Evolutionary conservation across 495 filamentous ascomycete genomes (phyloP).

Genomic region (Hypoxylon intermedium): DNA sequence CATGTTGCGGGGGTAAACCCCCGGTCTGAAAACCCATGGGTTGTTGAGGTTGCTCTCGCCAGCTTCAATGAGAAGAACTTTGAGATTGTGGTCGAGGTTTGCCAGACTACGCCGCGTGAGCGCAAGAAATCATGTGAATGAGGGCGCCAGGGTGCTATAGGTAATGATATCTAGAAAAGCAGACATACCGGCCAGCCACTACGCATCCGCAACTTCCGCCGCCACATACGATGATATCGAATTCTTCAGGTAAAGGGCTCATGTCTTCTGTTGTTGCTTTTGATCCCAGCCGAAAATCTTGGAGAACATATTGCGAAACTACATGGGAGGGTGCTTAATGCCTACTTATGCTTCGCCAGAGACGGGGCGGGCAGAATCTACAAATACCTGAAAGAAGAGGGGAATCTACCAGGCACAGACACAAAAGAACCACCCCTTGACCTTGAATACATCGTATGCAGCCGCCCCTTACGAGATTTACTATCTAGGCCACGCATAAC

Average conservation of each 20-base stretch:
- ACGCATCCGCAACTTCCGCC: conserved; percentile 77
- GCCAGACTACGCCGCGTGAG: conserved; percentile 62
- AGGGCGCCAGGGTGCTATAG: no score
- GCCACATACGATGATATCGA: conserved; percentile 85
- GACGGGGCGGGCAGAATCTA: conserved; percentile 11
- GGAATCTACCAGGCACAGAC: conserved; percentile 20
- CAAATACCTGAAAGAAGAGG: conserved; percentile 35
- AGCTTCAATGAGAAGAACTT: conserved; percentile 78
- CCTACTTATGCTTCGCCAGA: conserved; percentile 38
- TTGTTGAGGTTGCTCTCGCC: conserved; percentile 85
- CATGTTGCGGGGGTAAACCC: conserved; percentile 82
- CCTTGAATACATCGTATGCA: conserved; percentile 5
- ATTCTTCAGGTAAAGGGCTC: conserved; percentile 67
- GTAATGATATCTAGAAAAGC: no score
- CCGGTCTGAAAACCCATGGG: conserved; percentile 81
- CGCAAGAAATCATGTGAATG: no score
- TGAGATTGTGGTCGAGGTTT: conserved; percentile 81
- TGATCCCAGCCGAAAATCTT: conserved; percentile 22
- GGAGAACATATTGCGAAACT: conserved; percentile 29
- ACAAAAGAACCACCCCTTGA: conserved; percentile 1
- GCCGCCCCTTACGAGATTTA: conserved; percentile 25
- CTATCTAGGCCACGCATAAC: conserved; percentile 1
- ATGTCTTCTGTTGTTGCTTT: conserved; percentile 38
- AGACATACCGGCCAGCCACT: conserved; percentile 67
- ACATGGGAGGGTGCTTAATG: conserved; percentile 6